Base-by-base conservation (phyloP, 768 basidiomycete genomes). In the Mycena polygramma region DNA sequence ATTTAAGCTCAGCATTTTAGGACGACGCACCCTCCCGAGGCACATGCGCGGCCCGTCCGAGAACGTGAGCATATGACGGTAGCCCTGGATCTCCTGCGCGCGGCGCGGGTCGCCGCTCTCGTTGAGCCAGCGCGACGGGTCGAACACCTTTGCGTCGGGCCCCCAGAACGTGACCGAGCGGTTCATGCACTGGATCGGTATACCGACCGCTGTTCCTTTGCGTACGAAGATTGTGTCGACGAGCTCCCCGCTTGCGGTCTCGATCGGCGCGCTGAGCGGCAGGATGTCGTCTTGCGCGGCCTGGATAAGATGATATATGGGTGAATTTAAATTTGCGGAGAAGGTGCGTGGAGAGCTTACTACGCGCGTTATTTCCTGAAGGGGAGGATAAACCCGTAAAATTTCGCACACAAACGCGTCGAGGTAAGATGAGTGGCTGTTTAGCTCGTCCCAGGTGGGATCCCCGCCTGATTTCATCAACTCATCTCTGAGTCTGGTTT, bases 121-220 rank as follows among this genome's bases (percentile, higher is more conserved):
- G 62, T 63, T 48, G 30, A 65, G 51, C 71, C 87, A 88, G 9
- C 86, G 81, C 45, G 81, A 77, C 0, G 86, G 87, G 6, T 77
- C 77, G 73, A 86, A 87, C 57, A 80, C 76, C 37, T 76, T 80
- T 20, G 85, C 83, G 49, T 85, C 81, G 0, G 77, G 55, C 7
- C 88, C 88, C 83, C 86, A 89, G 26, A 85, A 72, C 9, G 63
- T 73, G 17, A 75, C 73, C 8, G 83, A 81, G 30, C 77, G 74
- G 70, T 89, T 87, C 45, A 88, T 78, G 51, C 72, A 73, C 19
- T 73, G 63, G 55, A 86, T 78, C 0, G 86, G 82, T 4, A 85
- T 68, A 6, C 75, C 75, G 11, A 89, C 69, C 2, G 70, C 48
- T 2, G 83, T 80, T 17, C 85, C 85, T 62, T 82, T 81, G 5